A percentile compares a stretch with the other conserved stretches of the same genome.
Evolutionary conservation across 139 green algal genomes (phyloP).

Genomic region (Chlamydomonas schloesseri): DNA sequence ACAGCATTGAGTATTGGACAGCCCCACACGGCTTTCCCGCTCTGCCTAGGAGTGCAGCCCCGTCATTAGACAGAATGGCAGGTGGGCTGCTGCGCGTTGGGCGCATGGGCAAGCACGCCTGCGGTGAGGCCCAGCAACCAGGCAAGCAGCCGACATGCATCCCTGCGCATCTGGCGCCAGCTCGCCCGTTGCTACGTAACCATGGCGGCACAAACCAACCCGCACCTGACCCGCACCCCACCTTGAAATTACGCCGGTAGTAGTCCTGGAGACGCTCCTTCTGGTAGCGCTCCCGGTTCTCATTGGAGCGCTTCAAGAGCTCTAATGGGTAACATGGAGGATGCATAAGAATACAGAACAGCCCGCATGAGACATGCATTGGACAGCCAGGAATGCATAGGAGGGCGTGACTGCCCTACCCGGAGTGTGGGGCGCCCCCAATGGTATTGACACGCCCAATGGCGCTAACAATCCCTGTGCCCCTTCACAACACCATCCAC

Average conservation of each 20-base stretch:
- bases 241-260: constrained; percentile 57
- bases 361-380: no score
- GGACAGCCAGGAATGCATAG: no score
- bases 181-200: background rate
- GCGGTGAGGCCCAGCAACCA: no score
- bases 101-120: background rate
- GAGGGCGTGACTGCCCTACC: no score
- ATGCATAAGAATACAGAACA: no score
- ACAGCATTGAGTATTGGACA: no score
- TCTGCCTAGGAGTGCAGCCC: no score
- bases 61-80: background rate
- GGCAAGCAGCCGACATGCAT: no score
- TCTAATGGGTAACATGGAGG: constrained; percentile 26
- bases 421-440: background rate
- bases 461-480: background rate
- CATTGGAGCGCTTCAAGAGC: constrained; percentile 46
- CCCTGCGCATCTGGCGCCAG: background rate
- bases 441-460: no score
- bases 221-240: background rate
- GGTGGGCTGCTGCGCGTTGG: no score
- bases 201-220: background rate
- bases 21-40: background rate
- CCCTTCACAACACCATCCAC: no score
- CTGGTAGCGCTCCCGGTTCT: constrained; percentile 43
- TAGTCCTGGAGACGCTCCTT: constrained; percentile 49